phyloP scores from a whole-genome alignment of 2,329 filamentous ascomycete species.

The Cercospora zeina region DNA sequence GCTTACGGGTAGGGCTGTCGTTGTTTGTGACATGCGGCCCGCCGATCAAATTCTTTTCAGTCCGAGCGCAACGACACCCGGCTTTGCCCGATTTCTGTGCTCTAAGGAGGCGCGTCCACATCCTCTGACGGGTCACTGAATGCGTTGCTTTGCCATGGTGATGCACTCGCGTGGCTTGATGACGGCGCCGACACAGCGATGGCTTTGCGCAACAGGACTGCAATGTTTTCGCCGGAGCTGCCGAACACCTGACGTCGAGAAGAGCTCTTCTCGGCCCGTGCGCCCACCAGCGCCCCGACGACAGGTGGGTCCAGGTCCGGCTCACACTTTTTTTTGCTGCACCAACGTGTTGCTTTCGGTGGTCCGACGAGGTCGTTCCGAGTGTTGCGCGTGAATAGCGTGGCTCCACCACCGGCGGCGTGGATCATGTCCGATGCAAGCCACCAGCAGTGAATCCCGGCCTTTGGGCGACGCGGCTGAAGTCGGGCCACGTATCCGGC shows the following conservation, averaged over 20 bases:
- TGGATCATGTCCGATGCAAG: conserved; percentile 19
- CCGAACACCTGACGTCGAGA: conserved; percentile 22
- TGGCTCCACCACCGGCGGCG: conserved; percentile 18
- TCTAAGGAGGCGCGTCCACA: conserved; percentile 9
- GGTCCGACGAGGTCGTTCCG: conserved; percentile 23
- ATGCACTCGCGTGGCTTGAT: not conserved
- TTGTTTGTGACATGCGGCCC: conserved; percentile 24
- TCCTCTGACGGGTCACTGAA: not conserved
- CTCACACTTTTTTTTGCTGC: conserved; percentile 5
- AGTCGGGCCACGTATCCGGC: conserved; percentile 9
- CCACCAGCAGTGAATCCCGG: not conserved
- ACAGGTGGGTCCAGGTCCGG: conserved; percentile 19
- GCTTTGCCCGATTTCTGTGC: conserved; percentile 21
- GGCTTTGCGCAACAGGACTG: not conserved
- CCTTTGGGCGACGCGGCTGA: conserved; percentile 7
- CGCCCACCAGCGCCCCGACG: conserved; percentile 16
- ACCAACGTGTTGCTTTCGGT: conserved; percentile 11
- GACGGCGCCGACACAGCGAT: conserved; percentile 11
- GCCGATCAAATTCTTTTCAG: conserved; percentile 26
- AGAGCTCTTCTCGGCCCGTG: conserved; percentile 16
- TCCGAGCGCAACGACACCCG: conserved; percentile 24
- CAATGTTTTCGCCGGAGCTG: not conserved
- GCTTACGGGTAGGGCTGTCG: conserved; percentile 20
- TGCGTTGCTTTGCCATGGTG: not conserved
- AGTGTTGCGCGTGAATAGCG: conserved; percentile 9